Evolutionary conservation across 1,139 yeast genomes (phyloP).

Genomic region (Yamadazyma membranifaciens): DNA sequence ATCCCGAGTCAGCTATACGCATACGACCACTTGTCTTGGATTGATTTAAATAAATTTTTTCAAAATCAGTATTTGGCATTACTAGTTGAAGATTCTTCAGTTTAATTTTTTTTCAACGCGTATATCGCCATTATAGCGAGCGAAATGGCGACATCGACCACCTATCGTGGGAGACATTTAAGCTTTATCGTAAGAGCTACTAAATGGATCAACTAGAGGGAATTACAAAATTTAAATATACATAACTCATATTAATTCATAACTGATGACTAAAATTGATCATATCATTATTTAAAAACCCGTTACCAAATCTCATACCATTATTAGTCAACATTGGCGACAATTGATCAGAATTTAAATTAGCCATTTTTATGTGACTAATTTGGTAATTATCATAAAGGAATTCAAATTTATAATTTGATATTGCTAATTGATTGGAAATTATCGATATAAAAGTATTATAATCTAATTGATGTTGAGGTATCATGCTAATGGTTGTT

Average conservation of each 20-base stretch:
- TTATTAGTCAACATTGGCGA: conserved; percentile 7
- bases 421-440: conserved; percentile 21
- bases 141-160: too few species aligned
- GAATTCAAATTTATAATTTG: conserved; percentile 38
- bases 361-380: conserved; percentile 36
- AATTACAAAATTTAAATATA: conserved; percentile 1
- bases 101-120: conserved; percentile 5
- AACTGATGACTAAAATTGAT: conserved; percentile 5
- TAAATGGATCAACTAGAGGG: not conserved
- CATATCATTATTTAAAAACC: conserved; percentile 3
- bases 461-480: conserved; percentile 29
- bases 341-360: conserved; percentile 1
- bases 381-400: conserved; percentile 48
- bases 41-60: conserved; percentile 84
- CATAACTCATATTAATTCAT: conserved; percentile 3
- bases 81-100: not conserved
- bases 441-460: conserved; percentile 44
- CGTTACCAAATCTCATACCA: not conserved
- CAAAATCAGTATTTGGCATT: conserved; percentile 65
- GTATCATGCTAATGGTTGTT: conserved; percentile 27
- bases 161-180: not conserved
- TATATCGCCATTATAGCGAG: conserved; percentile 1
- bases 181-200: not conserved
- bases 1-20: conserved; percentile 91
- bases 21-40: conserved; percentile 82